These are phyloP conservation scores for Mallotus repandus DNA, from an alignment of 441 rosid genomes.

Conservation along the genomic window DNA sequence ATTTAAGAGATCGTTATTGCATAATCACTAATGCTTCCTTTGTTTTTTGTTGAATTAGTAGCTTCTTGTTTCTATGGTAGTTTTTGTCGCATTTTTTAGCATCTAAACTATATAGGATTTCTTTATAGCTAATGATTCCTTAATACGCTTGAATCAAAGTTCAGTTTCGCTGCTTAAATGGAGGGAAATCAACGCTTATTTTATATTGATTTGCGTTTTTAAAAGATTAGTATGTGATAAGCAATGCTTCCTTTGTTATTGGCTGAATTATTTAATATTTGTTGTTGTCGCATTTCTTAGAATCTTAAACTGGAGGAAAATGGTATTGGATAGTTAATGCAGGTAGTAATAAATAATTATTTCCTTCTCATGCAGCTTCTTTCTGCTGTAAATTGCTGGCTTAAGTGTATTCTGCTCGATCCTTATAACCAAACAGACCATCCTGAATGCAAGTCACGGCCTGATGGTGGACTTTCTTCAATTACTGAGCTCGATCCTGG, in stretches of 20 bases:
- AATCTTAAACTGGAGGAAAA: too few relatives aligned
- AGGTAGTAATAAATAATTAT: neutral
- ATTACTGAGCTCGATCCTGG: slow-evolving; percentile 99
- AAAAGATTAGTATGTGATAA: neutral
- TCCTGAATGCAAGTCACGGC: slow-evolving; percentile 96
- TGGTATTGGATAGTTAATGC: neutral
- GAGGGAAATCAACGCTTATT: too few relatives aligned
- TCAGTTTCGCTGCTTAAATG: too few relatives aligned
- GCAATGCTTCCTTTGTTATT: neutral
- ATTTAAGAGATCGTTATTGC: too few relatives aligned
- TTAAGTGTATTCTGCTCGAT: slow-evolving; percentile 84
- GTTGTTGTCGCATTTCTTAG: too few relatives aligned
- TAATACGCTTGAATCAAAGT: too few relatives aligned
- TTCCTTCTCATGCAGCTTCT: slow-evolving; percentile 59
- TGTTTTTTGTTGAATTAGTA: too few relatives aligned
- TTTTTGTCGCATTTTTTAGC: too few relatives aligned
- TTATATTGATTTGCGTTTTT: neutral
- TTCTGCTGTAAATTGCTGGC: slow-evolving; percentile 98
- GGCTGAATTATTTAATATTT: neutral
- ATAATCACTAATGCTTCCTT: too few relatives aligned
- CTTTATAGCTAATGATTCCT: too few relatives aligned
- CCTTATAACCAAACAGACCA: slow-evolving; percentile 97
- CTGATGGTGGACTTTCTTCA: slow-evolving; percentile 94
- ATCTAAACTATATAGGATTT: too few relatives aligned
- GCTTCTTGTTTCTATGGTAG: too few relatives aligned